These are phyloP conservation scores for Aspergillus intermedius DNA, from an alignment of 2,329 filamentous ascomycete species.

Conservation along the genomic window DNA sequence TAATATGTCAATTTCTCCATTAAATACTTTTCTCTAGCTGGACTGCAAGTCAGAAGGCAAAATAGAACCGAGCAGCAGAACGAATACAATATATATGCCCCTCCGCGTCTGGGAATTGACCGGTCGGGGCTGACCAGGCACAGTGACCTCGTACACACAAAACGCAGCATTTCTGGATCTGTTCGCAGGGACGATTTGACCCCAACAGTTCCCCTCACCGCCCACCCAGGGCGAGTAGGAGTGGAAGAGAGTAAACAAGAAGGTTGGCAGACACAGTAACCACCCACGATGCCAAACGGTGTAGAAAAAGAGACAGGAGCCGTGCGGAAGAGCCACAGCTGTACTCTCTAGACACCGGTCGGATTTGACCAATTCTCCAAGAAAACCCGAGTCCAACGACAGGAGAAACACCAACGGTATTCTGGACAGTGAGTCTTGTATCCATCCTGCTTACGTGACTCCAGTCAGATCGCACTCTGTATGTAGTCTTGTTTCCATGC, in stretches of 20 bases:
- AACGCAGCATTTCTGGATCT: not conserved
- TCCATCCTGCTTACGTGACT: not conserved
- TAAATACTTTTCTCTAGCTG: no score
- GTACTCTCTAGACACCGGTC: not conserved
- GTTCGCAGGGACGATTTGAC: no score
- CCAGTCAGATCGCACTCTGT: not conserved
- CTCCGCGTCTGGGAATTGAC: no score
- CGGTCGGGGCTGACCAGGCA: no score
- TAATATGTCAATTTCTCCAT: no score
- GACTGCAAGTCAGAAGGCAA: no score
- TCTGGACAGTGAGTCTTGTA: not conserved
- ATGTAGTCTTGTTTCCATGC: not conserved
- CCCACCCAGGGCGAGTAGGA: not conserved
- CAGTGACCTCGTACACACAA: not conserved
- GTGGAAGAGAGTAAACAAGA: not conserved
- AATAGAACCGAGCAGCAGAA: no score
- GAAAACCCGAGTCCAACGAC: not conserved
- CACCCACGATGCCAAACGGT: not conserved
- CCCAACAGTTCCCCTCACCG: not conserved
- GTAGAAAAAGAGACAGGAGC: no score
- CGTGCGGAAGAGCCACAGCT: not conserved
- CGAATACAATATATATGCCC: no score
- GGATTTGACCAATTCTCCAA: not conserved
- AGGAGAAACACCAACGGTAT: not conserved
- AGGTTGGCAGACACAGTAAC: not conserved